These are phyloP conservation scores for Berberis thunbergii DNA, from an alignment of 164 flowering plant species.

Conservation along the genomic window DNA sequence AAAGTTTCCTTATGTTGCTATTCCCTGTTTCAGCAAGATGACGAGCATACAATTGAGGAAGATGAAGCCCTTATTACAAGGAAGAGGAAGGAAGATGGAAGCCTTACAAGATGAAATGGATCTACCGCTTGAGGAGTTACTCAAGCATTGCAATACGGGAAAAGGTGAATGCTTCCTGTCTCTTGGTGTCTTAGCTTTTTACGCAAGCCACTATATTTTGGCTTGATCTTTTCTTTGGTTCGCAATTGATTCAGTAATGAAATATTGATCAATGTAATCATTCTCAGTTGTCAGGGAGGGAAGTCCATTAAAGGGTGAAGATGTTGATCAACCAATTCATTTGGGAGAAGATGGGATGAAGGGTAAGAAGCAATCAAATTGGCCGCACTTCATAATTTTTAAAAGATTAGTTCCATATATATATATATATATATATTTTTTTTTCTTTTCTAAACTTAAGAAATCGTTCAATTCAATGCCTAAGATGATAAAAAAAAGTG, in stretches of 20 bases:
- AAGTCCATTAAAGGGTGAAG: slow-evolving; percentile 29
- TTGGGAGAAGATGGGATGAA: slow-evolving; percentile 13
- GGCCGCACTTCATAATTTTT: too few relatives aligned
- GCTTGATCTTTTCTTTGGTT: neutral
- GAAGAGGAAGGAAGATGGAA: slow-evolving; percentile 78
- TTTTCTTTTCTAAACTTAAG: neutral
- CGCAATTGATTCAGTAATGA: slow-evolving; percentile 6
- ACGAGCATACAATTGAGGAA: slow-evolving; percentile 85
- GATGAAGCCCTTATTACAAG: slow-evolving; percentile 85
- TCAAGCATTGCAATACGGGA: slow-evolving; percentile 46
- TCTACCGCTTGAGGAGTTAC: slow-evolving; percentile 83
- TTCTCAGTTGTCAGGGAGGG: slow-evolving; percentile 43
- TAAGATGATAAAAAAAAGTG: neutral
- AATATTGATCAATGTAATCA: slow-evolving; percentile 10
- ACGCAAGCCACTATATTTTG: too few relatives aligned
- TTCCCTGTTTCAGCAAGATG: slow-evolving; percentile 79
- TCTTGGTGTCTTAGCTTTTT: neutral
- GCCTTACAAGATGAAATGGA: slow-evolving; percentile 74
- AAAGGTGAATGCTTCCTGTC: slow-evolving; percentile 27
- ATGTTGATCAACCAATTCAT: slow-evolving; percentile 10
- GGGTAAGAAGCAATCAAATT: slow-evolving; percentile 12
- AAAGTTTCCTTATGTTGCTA: slow-evolving; percentile 4
- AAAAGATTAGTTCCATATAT: too few relatives aligned
- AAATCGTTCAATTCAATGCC: slow-evolving; percentile 2
- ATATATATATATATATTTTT: too few relatives aligned